Evolutionary conservation across 1,284 basidiomycete genomes (phyloP), one percentile per base, ranked within the genome.

Genomic region (Microbotryum silenes-acaulis): DNA sequence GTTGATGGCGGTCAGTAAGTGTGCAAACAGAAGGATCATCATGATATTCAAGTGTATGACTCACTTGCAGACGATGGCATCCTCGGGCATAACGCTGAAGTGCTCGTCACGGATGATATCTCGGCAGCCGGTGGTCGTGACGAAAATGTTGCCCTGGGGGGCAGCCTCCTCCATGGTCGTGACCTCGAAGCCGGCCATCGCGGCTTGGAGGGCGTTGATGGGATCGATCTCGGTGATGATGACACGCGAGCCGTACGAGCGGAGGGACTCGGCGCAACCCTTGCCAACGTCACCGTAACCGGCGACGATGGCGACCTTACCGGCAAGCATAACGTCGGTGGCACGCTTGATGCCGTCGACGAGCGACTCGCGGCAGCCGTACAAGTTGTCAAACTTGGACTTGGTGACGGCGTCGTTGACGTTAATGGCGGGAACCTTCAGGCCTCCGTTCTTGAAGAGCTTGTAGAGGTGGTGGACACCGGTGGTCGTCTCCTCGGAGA

Each of bases 261-360:
- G 85, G 74, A 99, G 86, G 49, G 96, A 93, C 80, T 98, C 92
- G 71, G 94, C 94, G 77, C 96, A 99, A 67, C 94, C 94, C 81
- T 99, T 99, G 72, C 94, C 94, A 73, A 99, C 94, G 75, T 99
- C 94, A 81, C 94, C 94, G 78, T 89, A 99, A 67, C 94, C 94
- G 72, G 94, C 94, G 72, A 99, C 94, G 70, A 98, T 89, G 64
- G 93, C 93, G 71, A 97, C 91, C 81, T 99, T 99, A 65, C 94
- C 94, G 73, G 96, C 96, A 76, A 98, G 86, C 94, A 99, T 99
- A 77, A 99, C 91, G 78, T 99, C 94, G 72, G 94, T 99, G 66
- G 94, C 94, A 76, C 94, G 91, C 85, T 99, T 99, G 82, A 99
- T 97, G 75, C 94, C 94, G 77, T 99, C 94, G 71, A 99, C 96